phyloP scores from a whole-genome alignment of 257 asterid genomes.

The Dorcoceras hygrometricum region DNA sequence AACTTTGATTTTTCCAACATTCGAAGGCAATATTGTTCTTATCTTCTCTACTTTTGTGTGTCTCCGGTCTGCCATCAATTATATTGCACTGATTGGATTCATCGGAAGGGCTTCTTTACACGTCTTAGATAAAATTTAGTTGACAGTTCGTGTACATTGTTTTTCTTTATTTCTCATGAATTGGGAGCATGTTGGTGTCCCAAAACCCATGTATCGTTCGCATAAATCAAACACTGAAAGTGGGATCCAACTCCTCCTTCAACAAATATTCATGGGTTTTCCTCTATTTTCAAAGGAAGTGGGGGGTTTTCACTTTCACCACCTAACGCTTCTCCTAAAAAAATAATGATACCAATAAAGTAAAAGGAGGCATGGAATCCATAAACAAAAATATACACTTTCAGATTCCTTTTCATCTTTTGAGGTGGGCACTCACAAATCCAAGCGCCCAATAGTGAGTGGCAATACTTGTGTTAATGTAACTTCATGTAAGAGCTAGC shows the following conservation, averaged over 20 bases:
- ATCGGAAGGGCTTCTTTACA: slow-evolving; percentile 52
- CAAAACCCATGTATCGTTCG: slow-evolving; percentile 41
- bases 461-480: slow-evolving; percentile 33
- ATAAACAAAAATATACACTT: slow-evolving; percentile 32
- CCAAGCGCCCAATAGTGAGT: slow-evolving; percentile 51
- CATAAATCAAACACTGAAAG: slow-evolving; percentile 48
- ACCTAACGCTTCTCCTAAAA: slow-evolving; percentile 35
- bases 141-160: background rate
- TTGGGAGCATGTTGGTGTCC: slow-evolving; percentile 40
- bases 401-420: slow-evolving; percentile 42
- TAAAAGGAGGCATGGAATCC: slow-evolving; percentile 28
- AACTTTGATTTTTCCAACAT: no score
- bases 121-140: slow-evolving; percentile 39
- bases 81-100: background rate
- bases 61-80: background rate
- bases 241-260: slow-evolving; percentile 62
- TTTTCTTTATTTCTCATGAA: slow-evolving; percentile 24
- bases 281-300: slow-evolving; percentile 26
- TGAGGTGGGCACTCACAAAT: slow-evolving; percentile 58
- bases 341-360: slow-evolving; percentile 24
- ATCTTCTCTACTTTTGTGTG: background rate
- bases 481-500: no score
- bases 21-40: background rate
- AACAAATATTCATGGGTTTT: slow-evolving; percentile 19
- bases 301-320: slow-evolving; percentile 56